These are phyloP conservation scores for Hyaloscypha hepaticicola DNA, from an alignment of 495 filamentous ascomycete species.

Conservation along the genomic window DNA sequence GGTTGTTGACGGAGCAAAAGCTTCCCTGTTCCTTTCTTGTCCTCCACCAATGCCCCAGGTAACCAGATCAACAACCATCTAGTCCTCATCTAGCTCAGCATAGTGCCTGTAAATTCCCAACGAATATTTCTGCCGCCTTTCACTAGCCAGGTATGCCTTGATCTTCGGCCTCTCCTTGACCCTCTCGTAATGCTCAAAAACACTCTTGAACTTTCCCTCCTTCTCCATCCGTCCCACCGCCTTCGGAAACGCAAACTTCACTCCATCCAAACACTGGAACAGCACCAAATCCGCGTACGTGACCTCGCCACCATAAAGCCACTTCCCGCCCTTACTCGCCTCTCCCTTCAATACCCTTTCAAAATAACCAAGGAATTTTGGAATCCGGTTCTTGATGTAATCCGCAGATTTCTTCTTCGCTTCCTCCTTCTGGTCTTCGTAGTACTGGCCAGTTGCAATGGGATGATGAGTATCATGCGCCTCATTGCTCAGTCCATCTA, in stretches of 20 bases:
- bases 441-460: constrained; percentile 52
- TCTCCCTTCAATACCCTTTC: constrained; percentile 57
- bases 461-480: constrained; percentile 69
- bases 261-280: constrained; percentile 57
- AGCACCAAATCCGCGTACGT: constrained; percentile 69
- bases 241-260: constrained; percentile 63
- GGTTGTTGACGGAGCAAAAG: no score
- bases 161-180: constrained; percentile 54
- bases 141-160: constrained; percentile 59
- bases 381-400: constrained; percentile 55
- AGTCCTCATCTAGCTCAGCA: constrained; percentile 45
- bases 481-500: constrained; percentile 64
- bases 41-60: no score
- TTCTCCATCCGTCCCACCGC: constrained; percentile 46
- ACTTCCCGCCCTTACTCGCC: constrained; percentile 32
- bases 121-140: constrained; percentile 52
- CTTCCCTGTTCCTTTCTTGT: no score
- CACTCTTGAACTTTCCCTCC: constrained; percentile 46
- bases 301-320: constrained; percentile 35
- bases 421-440: constrained; percentile 67
- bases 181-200: constrained; percentile 55
- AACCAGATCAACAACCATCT: not conserved
- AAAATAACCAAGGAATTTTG: constrained; percentile 66
- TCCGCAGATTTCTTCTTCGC: constrained; percentile 48
- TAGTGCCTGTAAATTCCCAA: constrained; percentile 62